Conservation (phyloP, 2,329 filamentous ascomycete species). For the Alternaria consortialis region DNA sequence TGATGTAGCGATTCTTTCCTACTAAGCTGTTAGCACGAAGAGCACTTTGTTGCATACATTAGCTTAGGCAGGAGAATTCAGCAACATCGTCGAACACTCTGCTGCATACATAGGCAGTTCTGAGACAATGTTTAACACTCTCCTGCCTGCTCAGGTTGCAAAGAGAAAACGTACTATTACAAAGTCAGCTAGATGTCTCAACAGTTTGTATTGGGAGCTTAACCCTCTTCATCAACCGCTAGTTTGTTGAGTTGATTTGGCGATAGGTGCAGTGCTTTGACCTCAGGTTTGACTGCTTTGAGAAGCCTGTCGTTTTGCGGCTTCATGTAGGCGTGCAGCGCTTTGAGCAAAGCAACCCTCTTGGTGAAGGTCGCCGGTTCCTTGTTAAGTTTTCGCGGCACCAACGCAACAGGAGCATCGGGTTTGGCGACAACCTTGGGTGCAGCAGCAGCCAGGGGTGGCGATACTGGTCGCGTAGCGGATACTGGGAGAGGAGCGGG, state of each 20-base stretch:
- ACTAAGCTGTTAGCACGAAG: no score
- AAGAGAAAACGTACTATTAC: no score
- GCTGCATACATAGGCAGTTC: not conserved
- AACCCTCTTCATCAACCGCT: conserved; percentile 75
- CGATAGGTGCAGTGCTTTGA: conserved; percentile 66
- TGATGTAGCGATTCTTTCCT: conserved; percentile 72
- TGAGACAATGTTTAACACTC: not conserved
- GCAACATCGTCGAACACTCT: not conserved
- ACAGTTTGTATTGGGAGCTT: no score
- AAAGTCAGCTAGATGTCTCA: no score
- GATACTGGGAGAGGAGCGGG: conserved; percentile 28
- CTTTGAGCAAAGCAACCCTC: conserved; percentile 59
- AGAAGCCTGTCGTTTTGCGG: conserved; percentile 71
- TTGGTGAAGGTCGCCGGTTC: conserved; percentile 52
- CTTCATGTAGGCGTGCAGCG: conserved; percentile 71
- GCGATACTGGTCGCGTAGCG: conserved; percentile 43
- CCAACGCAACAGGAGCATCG: conserved; percentile 63
- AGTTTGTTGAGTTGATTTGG: conserved; percentile 73
- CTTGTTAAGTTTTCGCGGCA: conserved; percentile 70
- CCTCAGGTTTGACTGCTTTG: conserved; percentile 61
- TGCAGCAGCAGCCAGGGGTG: conserved; percentile 34
- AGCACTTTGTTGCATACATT: not conserved
- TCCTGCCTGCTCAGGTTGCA: not conserved
- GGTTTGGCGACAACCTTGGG: conserved; percentile 23
- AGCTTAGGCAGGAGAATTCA: not conserved